Evolutionary conservation across 169 alveolate species (phyloP), one percentile per base, ranked within the genome.

Genomic region (Perkinsus chesapeaki): DNA sequence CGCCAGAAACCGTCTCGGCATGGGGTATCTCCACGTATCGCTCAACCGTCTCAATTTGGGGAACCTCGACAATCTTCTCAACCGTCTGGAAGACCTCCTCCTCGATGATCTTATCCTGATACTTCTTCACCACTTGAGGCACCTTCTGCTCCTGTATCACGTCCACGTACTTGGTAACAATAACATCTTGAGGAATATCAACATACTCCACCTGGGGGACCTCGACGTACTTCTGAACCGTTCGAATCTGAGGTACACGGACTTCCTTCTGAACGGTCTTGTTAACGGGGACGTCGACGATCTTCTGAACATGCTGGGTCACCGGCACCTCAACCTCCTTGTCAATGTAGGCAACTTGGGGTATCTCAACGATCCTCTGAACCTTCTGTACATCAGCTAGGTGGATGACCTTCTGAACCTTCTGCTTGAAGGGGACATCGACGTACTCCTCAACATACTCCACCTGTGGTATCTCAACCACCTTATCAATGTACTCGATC

Each of bases 81-180:
- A 96, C 96, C 93, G 95, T 95, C 92, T 96, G 95, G 91, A 95
- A 94, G 95, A 96, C 97, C 39, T 97, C 97, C n/a, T 96, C 98
- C 95, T 96, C 98, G 91, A 96, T 94, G 95, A 96, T 96, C 95
- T 96, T 96, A 93, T 96, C 98, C 93, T 96, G 96, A 95, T 96
- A 96, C 95, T 95, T 96, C 93, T 96, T 97, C 37, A 96, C 98
- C 92, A 95, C 96, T n/a, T 96, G 97, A 92, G 95, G 96, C 95
- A 95, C 96, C 94, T 96, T 94, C 82, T 60, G 82, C 82, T 60
- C 82, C 95, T 95, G 95, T 93, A 96, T 96, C 12, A 96, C 97
- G 38, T 96, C 96, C 94, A 96, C 96, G 93, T 96, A 96, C 95
- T 96, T 94, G 7, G 95, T 95, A 39, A 96, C 95, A 39, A 97